Conservation (phyloP, 352 stramenopile species). For the Thraustochytrium sp. region DNA sequence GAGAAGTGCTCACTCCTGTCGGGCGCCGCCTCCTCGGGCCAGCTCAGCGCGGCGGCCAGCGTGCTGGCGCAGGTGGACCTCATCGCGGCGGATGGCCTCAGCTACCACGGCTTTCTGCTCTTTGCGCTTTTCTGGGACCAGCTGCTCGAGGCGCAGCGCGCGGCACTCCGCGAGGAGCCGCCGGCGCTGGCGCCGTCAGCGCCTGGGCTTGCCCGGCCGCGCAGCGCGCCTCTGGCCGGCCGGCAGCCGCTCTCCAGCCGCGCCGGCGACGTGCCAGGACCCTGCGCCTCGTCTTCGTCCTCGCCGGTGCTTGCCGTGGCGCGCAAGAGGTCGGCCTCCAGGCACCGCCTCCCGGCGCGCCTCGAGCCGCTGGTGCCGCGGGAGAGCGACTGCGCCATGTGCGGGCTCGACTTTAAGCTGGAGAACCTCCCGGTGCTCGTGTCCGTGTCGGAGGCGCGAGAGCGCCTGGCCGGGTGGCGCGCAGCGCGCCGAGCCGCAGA, state of each 20-base stretch:
- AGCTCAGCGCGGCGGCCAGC: not conserved
- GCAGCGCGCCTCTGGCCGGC: not conserved
- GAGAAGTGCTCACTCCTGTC: not conserved
- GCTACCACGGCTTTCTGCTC: not conserved
- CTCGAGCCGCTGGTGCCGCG: not conserved
- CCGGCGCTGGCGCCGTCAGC: not conserved
- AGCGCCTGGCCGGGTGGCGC: not conserved
- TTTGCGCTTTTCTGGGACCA: constrained; percentile 17
- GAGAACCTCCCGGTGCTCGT: not conserved
- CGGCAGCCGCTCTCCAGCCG: no score
- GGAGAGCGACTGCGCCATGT: not conserved
- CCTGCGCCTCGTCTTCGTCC: not conserved
- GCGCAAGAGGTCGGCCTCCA: not conserved
- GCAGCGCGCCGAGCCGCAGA: not conserved
- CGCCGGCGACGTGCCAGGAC: not conserved
- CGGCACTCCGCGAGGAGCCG: not conserved
- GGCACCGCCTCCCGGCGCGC: not conserved
- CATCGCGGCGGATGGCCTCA: not conserved
- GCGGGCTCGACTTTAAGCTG: not conserved
- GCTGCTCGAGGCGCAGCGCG: not conserved
- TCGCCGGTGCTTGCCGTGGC: not conserved
- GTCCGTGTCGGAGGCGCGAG: not conserved
- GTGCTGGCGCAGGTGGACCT: not conserved
- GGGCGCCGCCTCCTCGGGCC: not conserved
- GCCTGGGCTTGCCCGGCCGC: not conserved